Percentiles rank a stretch among this genome's conserved stretches.
These are phyloP conservation scores for Reticulascus tulasneorum DNA, from an alignment of 2,329 filamentous ascomycete species.

Conservation along the genomic window DNA sequence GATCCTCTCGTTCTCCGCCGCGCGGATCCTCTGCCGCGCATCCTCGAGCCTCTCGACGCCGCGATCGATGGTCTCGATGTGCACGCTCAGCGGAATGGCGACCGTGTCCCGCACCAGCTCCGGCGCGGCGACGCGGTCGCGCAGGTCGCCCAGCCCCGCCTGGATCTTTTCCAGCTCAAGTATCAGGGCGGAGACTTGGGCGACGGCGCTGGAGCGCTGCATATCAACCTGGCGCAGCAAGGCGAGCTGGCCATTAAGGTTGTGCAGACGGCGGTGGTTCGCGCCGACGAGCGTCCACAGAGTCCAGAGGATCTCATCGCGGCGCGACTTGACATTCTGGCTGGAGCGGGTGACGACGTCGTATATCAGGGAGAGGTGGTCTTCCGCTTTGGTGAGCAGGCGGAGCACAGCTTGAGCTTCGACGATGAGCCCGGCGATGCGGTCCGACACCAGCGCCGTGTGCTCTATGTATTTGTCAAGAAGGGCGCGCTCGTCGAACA, in stretches of 20 bases:
- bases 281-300: conserved; percentile 74
- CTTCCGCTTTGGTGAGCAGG: conserved; percentile 64
- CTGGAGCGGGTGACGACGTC: conserved; percentile 64
- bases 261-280: conserved; percentile 57
- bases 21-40: conserved; percentile 56
- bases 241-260: conserved; percentile 58
- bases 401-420: conserved; percentile 66
- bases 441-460: conserved; percentile 64
- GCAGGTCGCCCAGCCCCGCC: conserved; percentile 64
- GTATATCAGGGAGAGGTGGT: conserved; percentile 65
- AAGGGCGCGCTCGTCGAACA: conserved; percentile 58
- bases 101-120: conserved; percentile 50
- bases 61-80: conserved; percentile 70
- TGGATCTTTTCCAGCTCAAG: conserved; percentile 72
- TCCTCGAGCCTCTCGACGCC: conserved; percentile 69
- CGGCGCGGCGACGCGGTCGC: conserved; percentile 66
- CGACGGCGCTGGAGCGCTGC: conserved; percentile 63
- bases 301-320: conserved; percentile 63
- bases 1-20: conserved; percentile 55
- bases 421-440: conserved; percentile 63
- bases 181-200: conserved; percentile 65
- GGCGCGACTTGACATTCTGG: conserved; percentile 51
- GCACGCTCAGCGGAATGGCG: conserved; percentile 62
- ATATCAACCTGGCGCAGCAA: conserved; percentile 62
- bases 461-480: conserved; percentile 74